phyloP scores from a whole-genome alignment of 202 grass and related monocot genomes.

The Carex arenaria region DNA sequence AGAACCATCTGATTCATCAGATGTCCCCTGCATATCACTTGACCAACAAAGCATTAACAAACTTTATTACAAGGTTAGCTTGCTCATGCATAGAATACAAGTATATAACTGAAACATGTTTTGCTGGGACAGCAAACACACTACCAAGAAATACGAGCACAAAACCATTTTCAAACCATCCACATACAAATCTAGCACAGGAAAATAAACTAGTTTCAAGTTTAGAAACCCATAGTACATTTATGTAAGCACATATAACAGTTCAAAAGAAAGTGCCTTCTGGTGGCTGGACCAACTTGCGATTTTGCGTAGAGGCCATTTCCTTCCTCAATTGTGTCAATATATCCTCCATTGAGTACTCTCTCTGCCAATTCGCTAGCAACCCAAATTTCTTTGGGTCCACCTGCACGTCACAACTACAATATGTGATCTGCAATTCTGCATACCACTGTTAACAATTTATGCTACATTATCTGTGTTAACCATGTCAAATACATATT shows the following conservation, averaged over 20 bases:
- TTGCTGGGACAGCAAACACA: slow-evolving; percentile 12
- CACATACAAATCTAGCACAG: slow-evolving; percentile 1
- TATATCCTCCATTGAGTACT: slow-evolving; percentile 58
- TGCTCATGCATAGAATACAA: slow-evolving; percentile 19
- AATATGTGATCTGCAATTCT: neutral
- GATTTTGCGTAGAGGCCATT: slow-evolving; percentile 41
- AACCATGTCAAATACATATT: neutral
- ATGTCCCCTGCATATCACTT: neutral
- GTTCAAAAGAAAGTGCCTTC: slow-evolving; percentile 56
- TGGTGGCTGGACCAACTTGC: slow-evolving; percentile 66
- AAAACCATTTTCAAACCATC: slow-evolving; percentile 10
- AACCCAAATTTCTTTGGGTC: slow-evolving; percentile 60
- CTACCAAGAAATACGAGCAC: slow-evolving; percentile 11
- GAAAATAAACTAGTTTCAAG: neutral
- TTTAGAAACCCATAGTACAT: slow-evolving; percentile 18
- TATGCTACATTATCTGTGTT: neutral
- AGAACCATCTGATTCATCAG: neutral
- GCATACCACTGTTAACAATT: neutral
- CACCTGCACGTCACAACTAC: slow-evolving; percentile 31
- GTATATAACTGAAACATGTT: neutral
- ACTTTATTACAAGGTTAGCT: slow-evolving; percentile 8
- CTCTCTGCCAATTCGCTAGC: slow-evolving; percentile 60
- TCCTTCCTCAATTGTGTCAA: slow-evolving; percentile 62
- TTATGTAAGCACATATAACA: neutral
- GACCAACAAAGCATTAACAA: neutral